These are phyloP conservation scores for Eucalyptus sp. DNA, from an alignment of 345 rosid species.

Conservation along the genomic window DNA sequence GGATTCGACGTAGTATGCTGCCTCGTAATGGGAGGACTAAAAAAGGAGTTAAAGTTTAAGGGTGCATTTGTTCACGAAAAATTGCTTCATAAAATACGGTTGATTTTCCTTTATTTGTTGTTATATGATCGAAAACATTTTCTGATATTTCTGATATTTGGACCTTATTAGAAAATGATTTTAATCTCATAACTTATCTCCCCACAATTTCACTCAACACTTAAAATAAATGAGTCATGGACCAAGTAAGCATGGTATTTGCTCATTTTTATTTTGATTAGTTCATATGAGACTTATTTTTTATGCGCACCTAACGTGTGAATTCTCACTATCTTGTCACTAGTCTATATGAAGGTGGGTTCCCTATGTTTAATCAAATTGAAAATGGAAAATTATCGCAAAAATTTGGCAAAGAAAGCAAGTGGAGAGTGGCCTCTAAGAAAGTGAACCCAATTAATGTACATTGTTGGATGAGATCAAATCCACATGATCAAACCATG, in stretches of 20 bases:
- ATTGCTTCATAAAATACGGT: too few species aligned
- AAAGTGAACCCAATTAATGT: not conserved
- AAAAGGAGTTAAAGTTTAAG: not conserved
- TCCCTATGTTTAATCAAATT: not conserved
- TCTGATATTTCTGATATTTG: rapidly evolving
- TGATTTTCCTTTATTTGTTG: too few species aligned
- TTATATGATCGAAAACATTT: too few species aligned
- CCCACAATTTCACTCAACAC: not conserved
- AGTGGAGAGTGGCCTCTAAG: not conserved
- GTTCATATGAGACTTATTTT: not conserved
- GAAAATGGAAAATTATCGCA: not conserved
- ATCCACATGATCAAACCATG: not conserved
- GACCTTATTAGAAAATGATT: too few species aligned
- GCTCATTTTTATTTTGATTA: not conserved
- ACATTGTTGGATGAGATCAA: not conserved
- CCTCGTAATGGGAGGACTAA: not conserved
- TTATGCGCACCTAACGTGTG: not conserved
- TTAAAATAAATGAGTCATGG: not conserved
- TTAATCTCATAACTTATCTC: not conserved
- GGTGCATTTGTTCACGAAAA: too few species aligned
- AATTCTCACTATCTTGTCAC: not conserved
- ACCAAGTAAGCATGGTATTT: not conserved
- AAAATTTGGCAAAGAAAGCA: not conserved
- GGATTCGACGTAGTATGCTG: not conserved
- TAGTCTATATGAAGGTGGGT: not conserved